phyloP scores from a whole-genome alignment of 2,329 filamentous ascomycete species.

The Penicillium olsonii region DNA sequence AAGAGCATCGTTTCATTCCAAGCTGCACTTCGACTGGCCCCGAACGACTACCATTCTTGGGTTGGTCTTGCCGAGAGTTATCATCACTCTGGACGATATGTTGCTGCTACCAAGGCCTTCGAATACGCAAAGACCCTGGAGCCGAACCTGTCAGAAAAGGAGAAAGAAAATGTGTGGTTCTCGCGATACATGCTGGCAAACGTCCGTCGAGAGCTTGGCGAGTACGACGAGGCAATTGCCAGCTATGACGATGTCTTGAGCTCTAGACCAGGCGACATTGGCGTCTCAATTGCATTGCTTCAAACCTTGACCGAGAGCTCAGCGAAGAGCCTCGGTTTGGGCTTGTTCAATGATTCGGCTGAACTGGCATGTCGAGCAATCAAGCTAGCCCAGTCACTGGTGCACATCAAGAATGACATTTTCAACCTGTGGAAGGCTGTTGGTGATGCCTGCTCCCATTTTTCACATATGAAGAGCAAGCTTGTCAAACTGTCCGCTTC shows the following conservation, averaged over 20 bases:
- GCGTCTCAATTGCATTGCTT: conserved; percentile 81
- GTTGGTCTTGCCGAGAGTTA: conserved; percentile 97
- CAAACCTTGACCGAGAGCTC: conserved; percentile 86
- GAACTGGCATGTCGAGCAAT: conserved; percentile 71
- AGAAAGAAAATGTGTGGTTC: conserved; percentile 80
- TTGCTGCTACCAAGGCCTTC: conserved; percentile 92
- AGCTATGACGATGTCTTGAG: conserved; percentile 74
- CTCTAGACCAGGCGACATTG: conserved; percentile 72
- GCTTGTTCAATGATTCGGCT: conserved; percentile 80
- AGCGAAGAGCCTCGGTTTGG: conserved; percentile 74
- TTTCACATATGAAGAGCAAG: conserved; percentile 73
- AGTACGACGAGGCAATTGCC: conserved; percentile 77
- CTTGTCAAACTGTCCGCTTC: conserved; percentile 63
- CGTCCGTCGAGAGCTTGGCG: conserved; percentile 87
- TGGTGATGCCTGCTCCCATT: conserved; percentile 83
- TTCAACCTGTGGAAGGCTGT: conserved; percentile 97
- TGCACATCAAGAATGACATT: conserved; percentile 62
- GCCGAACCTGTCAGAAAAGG: conserved; percentile 55
- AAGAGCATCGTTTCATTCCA: conserved; percentile 92
- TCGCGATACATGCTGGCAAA: conserved; percentile 96
- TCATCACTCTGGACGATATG: conserved; percentile 86
- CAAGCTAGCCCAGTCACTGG: conserved; percentile 64
- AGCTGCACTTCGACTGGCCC: conserved; percentile 78
- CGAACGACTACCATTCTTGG: conserved; percentile 91
- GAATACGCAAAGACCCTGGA: conserved; percentile 79